phyloP scores from a whole-genome alignment of 306 rosid genomes.

The Casuarina glauca region DNA sequence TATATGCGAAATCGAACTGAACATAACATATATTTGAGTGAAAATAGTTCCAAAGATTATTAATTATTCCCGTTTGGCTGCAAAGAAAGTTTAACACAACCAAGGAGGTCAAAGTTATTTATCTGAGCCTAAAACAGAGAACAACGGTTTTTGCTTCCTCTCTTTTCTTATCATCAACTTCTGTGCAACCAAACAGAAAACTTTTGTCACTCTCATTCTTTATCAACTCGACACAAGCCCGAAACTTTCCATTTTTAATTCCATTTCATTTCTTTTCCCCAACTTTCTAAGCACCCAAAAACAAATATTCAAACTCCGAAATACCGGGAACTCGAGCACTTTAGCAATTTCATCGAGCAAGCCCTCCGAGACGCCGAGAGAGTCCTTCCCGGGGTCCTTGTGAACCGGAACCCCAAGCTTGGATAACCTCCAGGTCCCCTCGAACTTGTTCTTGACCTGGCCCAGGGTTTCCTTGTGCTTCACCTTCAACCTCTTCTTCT shows the following conservation, averaged over 20 bases:
- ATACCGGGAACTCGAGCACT: constrained; percentile 75
- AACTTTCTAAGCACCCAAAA: constrained; percentile 1
- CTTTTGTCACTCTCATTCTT: not conserved
- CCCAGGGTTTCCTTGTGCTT: constrained; percentile 53
- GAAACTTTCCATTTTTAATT: not conserved
- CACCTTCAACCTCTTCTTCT: constrained; percentile 71
- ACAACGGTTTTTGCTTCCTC: not conserved
- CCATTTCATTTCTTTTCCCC: not conserved
- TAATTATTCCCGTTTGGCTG: not conserved
- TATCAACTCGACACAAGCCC: not conserved
- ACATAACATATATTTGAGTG: not conserved
- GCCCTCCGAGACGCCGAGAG: constrained; percentile 59
- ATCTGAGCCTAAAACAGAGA: not conserved
- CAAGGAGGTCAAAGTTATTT: not conserved
- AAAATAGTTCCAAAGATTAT: not conserved
- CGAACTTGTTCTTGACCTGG: constrained; percentile 42
- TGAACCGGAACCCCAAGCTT: constrained; percentile 69
- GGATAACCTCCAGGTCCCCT: constrained; percentile 82
- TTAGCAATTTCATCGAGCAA: constrained; percentile 72
- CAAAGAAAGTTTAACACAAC: not conserved
- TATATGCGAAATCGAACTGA: not conserved
- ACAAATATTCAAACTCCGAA: not conserved
- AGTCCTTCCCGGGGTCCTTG: constrained; percentile 87
- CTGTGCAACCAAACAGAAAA: not conserved
- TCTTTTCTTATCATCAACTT: not conserved